phyloP scores from a whole-genome alignment of 2,329 filamentous ascomycete genomes.

The Penicillium sp. region DNA sequence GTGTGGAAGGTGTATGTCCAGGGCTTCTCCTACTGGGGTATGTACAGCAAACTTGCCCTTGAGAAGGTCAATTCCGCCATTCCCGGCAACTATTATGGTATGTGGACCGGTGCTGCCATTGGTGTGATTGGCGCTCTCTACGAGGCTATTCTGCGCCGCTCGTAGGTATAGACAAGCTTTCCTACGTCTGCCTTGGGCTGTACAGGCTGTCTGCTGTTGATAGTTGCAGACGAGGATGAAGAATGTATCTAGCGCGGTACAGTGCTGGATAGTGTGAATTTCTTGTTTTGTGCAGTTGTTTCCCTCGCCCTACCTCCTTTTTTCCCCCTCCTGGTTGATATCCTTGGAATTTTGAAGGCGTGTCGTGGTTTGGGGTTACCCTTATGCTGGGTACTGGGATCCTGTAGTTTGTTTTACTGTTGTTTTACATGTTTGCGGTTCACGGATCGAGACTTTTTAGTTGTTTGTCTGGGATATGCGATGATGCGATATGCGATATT shows the following conservation, averaged over 20 bases:
- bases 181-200: slow-evolving; percentile 20
- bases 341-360: slow-evolving; percentile 17
- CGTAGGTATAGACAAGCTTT: slow-evolving; percentile 31
- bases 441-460: slow-evolving; percentile 22
- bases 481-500: slow-evolving; percentile 32
- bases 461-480: slow-evolving; percentile 29
- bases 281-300: neutral
- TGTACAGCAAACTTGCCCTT: slow-evolving; percentile 46
- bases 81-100: slow-evolving; percentile 47
- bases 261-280: slow-evolving; percentile 11
- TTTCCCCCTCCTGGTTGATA: slow-evolving; percentile 16
- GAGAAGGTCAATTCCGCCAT: slow-evolving; percentile 47
- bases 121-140: slow-evolving; percentile 52
- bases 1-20: slow-evolving; percentile 79
- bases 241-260: neutral
- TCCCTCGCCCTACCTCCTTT: neutral
- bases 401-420: slow-evolving; percentile 11
- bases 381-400: slow-evolving; percentile 11
- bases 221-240: slow-evolving; percentile 10
- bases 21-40: slow-evolving; percentile 45
- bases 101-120: slow-evolving; percentile 50
- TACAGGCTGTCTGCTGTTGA: slow-evolving; percentile 25
- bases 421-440: slow-evolving; percentile 19
- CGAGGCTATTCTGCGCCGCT: slow-evolving; percentile 52
- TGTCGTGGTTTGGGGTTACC: slow-evolving; percentile 12